Conservation (phyloP, 352 stramenopile genomes). For the Phytophthora pinifolia region DNA sequence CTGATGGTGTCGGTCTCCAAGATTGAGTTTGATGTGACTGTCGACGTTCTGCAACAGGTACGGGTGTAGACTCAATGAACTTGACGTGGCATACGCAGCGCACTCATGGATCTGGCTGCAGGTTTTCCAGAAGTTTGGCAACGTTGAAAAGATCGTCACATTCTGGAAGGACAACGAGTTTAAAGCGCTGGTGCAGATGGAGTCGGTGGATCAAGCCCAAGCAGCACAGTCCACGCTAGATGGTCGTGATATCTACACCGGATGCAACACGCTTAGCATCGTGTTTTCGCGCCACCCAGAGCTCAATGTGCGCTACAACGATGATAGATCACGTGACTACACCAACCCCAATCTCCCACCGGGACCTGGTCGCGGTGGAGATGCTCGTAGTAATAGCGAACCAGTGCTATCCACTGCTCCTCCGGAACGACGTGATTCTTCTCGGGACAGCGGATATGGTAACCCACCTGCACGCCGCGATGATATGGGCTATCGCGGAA, state of each 20-base stretch:
- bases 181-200: slow-evolving; percentile 81
- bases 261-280: slow-evolving; percentile 82
- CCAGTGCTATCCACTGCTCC: neutral
- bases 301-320: slow-evolving; percentile 77
- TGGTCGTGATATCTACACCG: slow-evolving; percentile 85
- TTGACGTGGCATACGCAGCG: neutral
- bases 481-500: slow-evolving; percentile 22
- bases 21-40: slow-evolving; percentile 83
- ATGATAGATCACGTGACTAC: slow-evolving; percentile 69
- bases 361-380: slow-evolving; percentile 30
- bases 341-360: slow-evolving; percentile 73
- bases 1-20: slow-evolving; percentile 80
- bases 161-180: slow-evolving; percentile 86
- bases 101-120: slow-evolving; percentile 10
- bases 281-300: slow-evolving; percentile 74
- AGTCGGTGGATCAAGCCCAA: slow-evolving; percentile 69
- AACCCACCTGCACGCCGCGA: slow-evolving; percentile 22
- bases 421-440: slow-evolving; percentile 20
- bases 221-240: slow-evolving; percentile 70
- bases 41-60: slow-evolving; percentile 78
- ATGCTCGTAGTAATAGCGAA: slow-evolving; percentile 17
- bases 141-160: slow-evolving; percentile 79
- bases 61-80: neutral
- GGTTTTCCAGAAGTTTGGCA: slow-evolving; percentile 86
- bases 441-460: slow-evolving; percentile 20